Conservation (phyloP, 169 alveolate species). For the Babesia ovata region DNA sequence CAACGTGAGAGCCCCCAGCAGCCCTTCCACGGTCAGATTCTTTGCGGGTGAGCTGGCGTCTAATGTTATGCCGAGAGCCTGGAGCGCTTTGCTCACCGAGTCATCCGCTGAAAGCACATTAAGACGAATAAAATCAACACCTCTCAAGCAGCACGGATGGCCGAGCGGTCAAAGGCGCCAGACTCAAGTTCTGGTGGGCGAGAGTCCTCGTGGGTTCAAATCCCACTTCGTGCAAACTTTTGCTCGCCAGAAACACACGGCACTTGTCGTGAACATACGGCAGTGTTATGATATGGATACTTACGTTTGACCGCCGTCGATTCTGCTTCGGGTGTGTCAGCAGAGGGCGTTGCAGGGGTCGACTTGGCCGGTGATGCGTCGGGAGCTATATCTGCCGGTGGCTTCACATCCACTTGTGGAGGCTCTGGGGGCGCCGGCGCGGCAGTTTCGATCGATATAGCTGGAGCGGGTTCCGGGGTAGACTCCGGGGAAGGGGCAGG, state of each 20-base stretch:
- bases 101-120: conserved; percentile 3
- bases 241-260: background rate
- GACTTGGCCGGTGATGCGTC: background rate
- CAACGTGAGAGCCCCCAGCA: background rate
- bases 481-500: too few relatives aligned
- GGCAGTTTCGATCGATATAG: too few relatives aligned
- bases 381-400: background rate
- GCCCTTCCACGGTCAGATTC: background rate
- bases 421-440: too few relatives aligned
- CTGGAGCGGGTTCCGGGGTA: too few relatives aligned
- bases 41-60: background rate
- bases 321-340: background rate
- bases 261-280: too few relatives aligned
- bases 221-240: conserved; percentile 89
- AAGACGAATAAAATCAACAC: conserved; percentile 14
- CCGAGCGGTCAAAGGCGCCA: conserved; percentile 92
- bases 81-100: background rate
- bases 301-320: too few relatives aligned
- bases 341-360: background rate
- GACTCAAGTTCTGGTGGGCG: conserved; percentile 92
- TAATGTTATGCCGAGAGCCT: background rate
- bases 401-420: background rate
- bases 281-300: too few relatives aligned
- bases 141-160: conserved; percentile 81
- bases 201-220: conserved; percentile 91